These are phyloP conservation scores for Cladosporium colombiae DNA, from an alignment of 2,329 filamentous ascomycete species.

Conservation along the genomic window DNA sequence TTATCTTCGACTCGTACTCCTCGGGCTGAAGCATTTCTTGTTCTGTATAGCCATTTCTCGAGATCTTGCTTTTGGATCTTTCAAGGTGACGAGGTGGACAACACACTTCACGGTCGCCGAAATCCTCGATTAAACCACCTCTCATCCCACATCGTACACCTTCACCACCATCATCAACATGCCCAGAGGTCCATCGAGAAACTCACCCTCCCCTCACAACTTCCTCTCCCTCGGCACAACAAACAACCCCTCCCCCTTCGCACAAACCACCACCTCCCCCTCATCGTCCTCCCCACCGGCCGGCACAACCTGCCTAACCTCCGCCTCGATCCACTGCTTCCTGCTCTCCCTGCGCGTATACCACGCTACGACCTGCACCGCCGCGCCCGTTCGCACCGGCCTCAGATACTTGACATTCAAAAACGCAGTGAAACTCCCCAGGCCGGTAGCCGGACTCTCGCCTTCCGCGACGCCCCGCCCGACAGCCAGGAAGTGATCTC, in stretches of 20 bases:
- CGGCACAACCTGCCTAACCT: slow-evolving; percentile 41
- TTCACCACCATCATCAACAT: too few species aligned
- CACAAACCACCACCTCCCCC: slow-evolving; percentile 50
- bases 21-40: too few species aligned
- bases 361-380: slow-evolving; percentile 49
- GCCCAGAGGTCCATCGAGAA: too few species aligned
- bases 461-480: slow-evolving; percentile 24
- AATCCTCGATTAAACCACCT: background rate
- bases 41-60: background rate
- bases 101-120: too few species aligned
- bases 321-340: slow-evolving; percentile 55
- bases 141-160: background rate
- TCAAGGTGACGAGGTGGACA: too few species aligned
- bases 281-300: slow-evolving; percentile 40
- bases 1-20: too few species aligned
- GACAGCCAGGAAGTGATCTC: slow-evolving; percentile 21
- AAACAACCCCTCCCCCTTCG: slow-evolving; percentile 58
- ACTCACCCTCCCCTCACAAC: slow-evolving; percentile 17
- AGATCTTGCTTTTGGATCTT: too few species aligned
- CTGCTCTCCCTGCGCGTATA: slow-evolving; percentile 51
- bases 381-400: slow-evolving; percentile 54
- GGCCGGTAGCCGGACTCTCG: slow-evolving; percentile 27
- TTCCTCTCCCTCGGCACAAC: slow-evolving; percentile 36
- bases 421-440: slow-evolving; percentile 52
- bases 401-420: slow-evolving; percentile 57